Conservation (phyloP, 2,329 filamentous ascomycete genomes). For the Colletotrichum tofieldiae region DNA sequence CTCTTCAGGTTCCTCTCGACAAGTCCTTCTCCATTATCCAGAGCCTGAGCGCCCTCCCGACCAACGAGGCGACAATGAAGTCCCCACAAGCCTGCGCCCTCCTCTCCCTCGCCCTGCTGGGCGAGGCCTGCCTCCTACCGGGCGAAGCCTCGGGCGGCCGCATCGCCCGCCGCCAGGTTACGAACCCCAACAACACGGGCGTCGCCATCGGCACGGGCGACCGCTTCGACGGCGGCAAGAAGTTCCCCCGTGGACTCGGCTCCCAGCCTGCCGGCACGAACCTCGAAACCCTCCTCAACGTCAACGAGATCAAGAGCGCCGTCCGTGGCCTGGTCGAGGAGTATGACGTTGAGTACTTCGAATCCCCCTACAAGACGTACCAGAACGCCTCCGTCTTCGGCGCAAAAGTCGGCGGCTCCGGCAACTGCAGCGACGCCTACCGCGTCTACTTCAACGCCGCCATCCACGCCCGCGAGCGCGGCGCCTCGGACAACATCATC, state of each 20-base stretch:
- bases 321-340: constrained; percentile 58
- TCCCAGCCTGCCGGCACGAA: constrained; percentile 50
- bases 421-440: constrained; percentile 53
- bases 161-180: constrained; percentile 40
- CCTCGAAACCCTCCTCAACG: constrained; percentile 62
- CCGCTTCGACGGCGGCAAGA: constrained; percentile 57
- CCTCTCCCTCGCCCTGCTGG: constrained; percentile 45
- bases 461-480: constrained; percentile 73
- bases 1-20: neutral
- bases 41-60: neutral
- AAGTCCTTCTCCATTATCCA: neutral
- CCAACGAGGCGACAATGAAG: constrained; percentile 48
- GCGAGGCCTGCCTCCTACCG: constrained; percentile 56
- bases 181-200: constrained; percentile 45
- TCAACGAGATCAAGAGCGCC: constrained; percentile 61
- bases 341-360: constrained; percentile 59
- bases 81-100: constrained; percentile 42
- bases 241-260: constrained; percentile 56
- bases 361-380: constrained; percentile 60
- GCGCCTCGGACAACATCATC: constrained; percentile 69
- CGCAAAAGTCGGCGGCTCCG: constrained; percentile 59
- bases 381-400: constrained; percentile 58
- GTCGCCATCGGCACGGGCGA: constrained; percentile 60
- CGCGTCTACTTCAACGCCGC: constrained; percentile 68
- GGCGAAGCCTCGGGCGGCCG: constrained; percentile 51